A percentile compares a stretch with the other conserved stretches of the same genome.
phyloP scores from a whole-genome alignment of 768 basidiomycete genomes.

The Rhodosporidiobolus odoratus region DNA sequence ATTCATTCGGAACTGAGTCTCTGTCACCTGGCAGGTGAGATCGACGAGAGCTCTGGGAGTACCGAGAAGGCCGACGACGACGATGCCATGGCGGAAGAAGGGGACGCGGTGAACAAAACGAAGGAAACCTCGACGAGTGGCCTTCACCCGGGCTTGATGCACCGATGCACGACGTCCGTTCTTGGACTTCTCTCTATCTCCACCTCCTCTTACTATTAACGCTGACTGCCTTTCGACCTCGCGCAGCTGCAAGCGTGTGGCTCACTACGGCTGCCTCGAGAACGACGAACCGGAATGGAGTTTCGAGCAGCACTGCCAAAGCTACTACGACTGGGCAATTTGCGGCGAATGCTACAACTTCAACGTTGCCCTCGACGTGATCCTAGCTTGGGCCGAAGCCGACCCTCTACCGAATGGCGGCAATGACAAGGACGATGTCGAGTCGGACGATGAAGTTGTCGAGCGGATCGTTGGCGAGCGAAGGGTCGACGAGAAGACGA shows the following conservation, averaged over 20 bases:
- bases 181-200: not conserved
- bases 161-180: slow-evolving; percentile 37
- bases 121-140: no score
- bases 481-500: slow-evolving; percentile 12
- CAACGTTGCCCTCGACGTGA: slow-evolving; percentile 29
- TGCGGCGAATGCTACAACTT: slow-evolving; percentile 34
- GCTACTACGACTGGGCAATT: slow-evolving; percentile 17
- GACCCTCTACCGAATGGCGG: slow-evolving; percentile 6
- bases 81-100: not conserved
- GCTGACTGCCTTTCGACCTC: not conserved
- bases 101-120: not conserved
- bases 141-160: slow-evolving; percentile 28
- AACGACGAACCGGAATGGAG: slow-evolving; percentile 8
- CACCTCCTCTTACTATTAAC: not conserved
- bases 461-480: not conserved
- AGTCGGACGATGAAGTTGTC: slow-evolving; percentile 11
- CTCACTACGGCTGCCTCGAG: slow-evolving; percentile 40
- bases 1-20: not conserved
- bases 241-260: slow-evolving; percentile 36
- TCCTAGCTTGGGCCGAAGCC: slow-evolving; percentile 39
- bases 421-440: slow-evolving; percentile 1
- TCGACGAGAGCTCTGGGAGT: not conserved
- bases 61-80: not conserved
- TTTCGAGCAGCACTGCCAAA: slow-evolving; percentile 5
- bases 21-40: not conserved